Evolutionary conservation across 139 green algal genomes (phyloP).

Genomic region (Closterium sp.): DNA sequence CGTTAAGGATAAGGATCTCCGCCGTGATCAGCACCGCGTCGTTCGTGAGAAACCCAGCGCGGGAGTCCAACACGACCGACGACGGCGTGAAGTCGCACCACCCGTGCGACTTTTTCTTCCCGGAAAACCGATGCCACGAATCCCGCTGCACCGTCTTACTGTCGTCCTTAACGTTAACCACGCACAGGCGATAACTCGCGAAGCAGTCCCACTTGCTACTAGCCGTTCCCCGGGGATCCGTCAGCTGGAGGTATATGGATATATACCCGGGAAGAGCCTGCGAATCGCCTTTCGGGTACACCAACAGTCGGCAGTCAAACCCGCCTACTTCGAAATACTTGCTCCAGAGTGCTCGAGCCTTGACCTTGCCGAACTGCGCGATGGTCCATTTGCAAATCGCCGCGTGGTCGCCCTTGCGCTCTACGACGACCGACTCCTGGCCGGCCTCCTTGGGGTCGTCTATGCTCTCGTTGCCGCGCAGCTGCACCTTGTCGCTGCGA

Average conservation of each 20-base stretch:
- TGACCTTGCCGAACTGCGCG: slow-evolving; percentile 55
- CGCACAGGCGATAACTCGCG: slow-evolving; percentile 59
- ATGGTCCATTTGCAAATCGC: slow-evolving; percentile 59
- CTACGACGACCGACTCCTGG: slow-evolving; percentile 51
- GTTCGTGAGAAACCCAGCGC: slow-evolving; percentile 55
- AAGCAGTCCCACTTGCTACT: slow-evolving; percentile 66
- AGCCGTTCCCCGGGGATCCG: slow-evolving; percentile 40
- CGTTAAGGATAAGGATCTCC: slow-evolving; percentile 65
- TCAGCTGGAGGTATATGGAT: slow-evolving; percentile 61
- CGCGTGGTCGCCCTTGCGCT: slow-evolving; percentile 44
- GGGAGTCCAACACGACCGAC: slow-evolving; percentile 51
- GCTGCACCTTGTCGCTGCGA: background rate
- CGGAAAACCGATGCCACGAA: slow-evolving; percentile 63
- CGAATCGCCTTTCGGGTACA: slow-evolving; percentile 64
- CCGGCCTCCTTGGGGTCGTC: slow-evolving; percentile 51
- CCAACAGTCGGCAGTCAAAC: slow-evolving; percentile 65
- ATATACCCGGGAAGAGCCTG: slow-evolving; percentile 65
- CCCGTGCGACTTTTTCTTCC: slow-evolving; percentile 72
- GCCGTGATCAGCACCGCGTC: slow-evolving; percentile 64
- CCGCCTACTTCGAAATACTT: slow-evolving; percentile 68
- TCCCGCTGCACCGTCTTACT: slow-evolving; percentile 58
- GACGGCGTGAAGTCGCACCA: slow-evolving; percentile 71
- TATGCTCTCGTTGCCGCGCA: slow-evolving; percentile 25
- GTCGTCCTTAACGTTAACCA: slow-evolving; percentile 56
- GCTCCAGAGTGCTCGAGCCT: slow-evolving; percentile 61